phyloP scores from a whole-genome alignment of 2,329 filamentous ascomycete genomes.

The Xylaria sp. region DNA sequence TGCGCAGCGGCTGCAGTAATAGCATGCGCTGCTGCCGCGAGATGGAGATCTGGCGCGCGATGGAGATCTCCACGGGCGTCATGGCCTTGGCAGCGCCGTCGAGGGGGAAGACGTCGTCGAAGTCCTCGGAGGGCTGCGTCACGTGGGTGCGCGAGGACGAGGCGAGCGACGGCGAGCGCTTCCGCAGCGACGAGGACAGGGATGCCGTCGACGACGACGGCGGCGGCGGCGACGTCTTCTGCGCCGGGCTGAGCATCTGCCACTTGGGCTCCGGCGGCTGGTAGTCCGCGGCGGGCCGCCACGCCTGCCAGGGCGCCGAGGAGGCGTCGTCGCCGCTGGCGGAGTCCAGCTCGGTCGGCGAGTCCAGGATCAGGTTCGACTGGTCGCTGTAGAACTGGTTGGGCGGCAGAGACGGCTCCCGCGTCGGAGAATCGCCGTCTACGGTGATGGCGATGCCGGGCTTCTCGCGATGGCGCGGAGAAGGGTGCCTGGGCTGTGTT shows the following conservation, averaged over 20 bases:
- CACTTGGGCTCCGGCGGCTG: slow-evolving; percentile 50
- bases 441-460: slow-evolving; percentile 36
- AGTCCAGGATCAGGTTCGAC: slow-evolving; percentile 49
- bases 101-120: slow-evolving; percentile 50
- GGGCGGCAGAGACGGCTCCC: slow-evolving; percentile 20
- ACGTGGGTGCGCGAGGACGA: slow-evolving; percentile 44
- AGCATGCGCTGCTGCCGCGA: slow-evolving; percentile 63
- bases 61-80: slow-evolving; percentile 67
- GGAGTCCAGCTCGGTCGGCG: slow-evolving; percentile 43
- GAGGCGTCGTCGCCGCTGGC: slow-evolving; percentile 35
- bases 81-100: slow-evolving; percentile 36
- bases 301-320: slow-evolving; percentile 38
- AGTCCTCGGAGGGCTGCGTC: slow-evolving; percentile 42
- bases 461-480: slow-evolving; percentile 17
- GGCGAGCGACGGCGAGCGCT: slow-evolving; percentile 38
- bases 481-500: slow-evolving; percentile 25
- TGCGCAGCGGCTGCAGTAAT: slow-evolving; percentile 60
- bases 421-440: slow-evolving; percentile 30
- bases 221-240: slow-evolving; percentile 44
- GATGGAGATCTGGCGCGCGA: slow-evolving; percentile 71
- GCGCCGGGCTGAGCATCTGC: slow-evolving; percentile 53
- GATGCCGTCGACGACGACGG: slow-evolving; percentile 41
- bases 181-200: slow-evolving; percentile 37
- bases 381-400: slow-evolving; percentile 44
- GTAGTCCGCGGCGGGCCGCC: slow-evolving; percentile 39